Evolutionary conservation across 768 basidiomycete species (phyloP).

Genomic region (Suillus paluster): DNA sequence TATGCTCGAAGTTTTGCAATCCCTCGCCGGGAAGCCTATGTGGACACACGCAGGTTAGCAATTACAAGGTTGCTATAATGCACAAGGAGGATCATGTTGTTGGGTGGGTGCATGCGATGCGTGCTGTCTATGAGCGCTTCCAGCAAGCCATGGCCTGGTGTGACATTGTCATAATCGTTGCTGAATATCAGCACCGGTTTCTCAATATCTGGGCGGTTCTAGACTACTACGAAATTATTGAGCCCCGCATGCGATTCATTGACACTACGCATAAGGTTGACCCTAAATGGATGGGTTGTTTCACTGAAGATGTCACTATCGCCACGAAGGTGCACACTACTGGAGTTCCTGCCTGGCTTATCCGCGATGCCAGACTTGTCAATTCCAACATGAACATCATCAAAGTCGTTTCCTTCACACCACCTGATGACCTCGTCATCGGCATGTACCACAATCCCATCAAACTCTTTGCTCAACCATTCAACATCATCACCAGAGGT

Average conservation of each 20-base stretch:
- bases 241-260: neutral
- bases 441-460: neutral
- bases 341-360: slow-evolving; percentile 3
- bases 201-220: neutral
- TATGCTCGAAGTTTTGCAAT: neutral
- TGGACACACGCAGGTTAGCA: neutral
- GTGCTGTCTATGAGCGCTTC: neutral
- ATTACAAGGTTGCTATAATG: neutral
- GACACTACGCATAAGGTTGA: neutral
- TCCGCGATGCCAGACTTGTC: neutral
- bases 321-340: neutral
- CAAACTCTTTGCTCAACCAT: neutral
- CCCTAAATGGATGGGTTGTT: slow-evolving; percentile 5
- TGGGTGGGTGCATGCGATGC: neutral
- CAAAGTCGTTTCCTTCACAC: neutral
- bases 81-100: neutral
- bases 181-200: neutral
- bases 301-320: neutral
- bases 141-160: neutral
- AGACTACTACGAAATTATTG: neutral
- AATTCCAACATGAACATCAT: neutral
- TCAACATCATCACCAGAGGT: neutral
- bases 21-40: neutral
- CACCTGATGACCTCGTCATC: neutral
- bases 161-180: neutral